Conservation (phyloP, 2,329 filamentous ascomycete genomes). For the Phialophora chinensis region DNA sequence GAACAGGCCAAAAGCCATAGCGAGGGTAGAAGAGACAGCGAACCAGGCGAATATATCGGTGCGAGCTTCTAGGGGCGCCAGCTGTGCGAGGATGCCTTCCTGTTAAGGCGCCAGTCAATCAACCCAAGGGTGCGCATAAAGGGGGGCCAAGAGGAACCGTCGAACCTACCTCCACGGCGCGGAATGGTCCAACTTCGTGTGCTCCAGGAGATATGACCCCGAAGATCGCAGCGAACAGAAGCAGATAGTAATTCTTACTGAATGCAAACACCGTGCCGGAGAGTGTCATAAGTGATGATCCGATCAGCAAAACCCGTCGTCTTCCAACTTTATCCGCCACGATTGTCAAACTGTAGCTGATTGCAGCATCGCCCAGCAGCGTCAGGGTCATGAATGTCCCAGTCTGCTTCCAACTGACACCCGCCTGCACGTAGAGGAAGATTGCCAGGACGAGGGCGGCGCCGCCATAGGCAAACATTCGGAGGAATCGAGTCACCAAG, state of each 20-base stretch:
- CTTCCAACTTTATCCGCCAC: slow-evolving; percentile 65
- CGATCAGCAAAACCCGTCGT: slow-evolving; percentile 59
- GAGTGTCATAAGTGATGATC: slow-evolving; percentile 62
- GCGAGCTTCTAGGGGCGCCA: slow-evolving; percentile 61
- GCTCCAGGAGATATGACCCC: slow-evolving; percentile 67
- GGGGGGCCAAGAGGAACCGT: not conserved
- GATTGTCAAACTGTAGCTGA: slow-evolving; percentile 64
- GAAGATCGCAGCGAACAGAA: slow-evolving; percentile 63
- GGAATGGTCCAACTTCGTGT: slow-evolving; percentile 70
- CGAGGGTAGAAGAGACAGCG: slow-evolving; percentile 59
- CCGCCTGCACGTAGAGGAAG: slow-evolving; percentile 60
- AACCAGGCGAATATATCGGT: slow-evolving; percentile 71
- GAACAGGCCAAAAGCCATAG: slow-evolving; percentile 63
- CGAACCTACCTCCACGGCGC: slow-evolving; percentile 67
- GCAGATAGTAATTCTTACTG: slow-evolving; percentile 65
- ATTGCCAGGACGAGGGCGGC: slow-evolving; percentile 66
- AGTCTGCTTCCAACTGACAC: slow-evolving; percentile 61
- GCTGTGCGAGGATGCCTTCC: slow-evolving; percentile 60
- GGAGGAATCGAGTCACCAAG: slow-evolving; percentile 48
- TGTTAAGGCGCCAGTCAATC: slow-evolving; percentile 7
- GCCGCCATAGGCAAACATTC: slow-evolving; percentile 68
- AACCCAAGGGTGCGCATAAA: not conserved
- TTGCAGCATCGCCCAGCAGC: slow-evolving; percentile 64
- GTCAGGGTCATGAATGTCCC: slow-evolving; percentile 70
- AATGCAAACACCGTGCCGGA: slow-evolving; percentile 61